Percentiles rank a stretch among this genome's conserved stretches.
These are phyloP conservation scores for Xylaria sp. DNA, from an alignment of 2,329 filamentous ascomycete species.

Conservation along the genomic window DNA sequence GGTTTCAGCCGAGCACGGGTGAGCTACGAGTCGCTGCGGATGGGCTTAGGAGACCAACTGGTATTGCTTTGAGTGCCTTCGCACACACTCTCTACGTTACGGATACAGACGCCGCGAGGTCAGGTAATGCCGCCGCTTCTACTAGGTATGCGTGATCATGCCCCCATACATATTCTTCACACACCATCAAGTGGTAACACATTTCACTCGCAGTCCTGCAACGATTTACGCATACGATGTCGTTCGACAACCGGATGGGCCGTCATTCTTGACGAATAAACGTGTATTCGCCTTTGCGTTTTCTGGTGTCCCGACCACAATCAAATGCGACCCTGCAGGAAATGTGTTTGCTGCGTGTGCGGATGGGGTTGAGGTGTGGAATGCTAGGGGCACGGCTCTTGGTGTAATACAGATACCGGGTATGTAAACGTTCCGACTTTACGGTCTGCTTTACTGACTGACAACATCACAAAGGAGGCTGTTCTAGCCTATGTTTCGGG, in stretches of 20 bases:
- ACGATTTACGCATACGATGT: constrained; percentile 48
- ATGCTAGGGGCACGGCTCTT: constrained; percentile 38
- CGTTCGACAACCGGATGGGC: constrained; percentile 27
- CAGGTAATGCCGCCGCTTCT: constrained; percentile 28
- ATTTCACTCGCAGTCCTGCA: constrained; percentile 24
- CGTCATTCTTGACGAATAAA: constrained; percentile 43
- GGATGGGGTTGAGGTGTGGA: constrained; percentile 48
- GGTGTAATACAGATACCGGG: constrained; percentile 38
- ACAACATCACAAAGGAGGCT: constrained; percentile 31
- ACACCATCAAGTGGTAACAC: background rate
- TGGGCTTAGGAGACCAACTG: constrained; percentile 40
- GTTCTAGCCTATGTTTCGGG: constrained; percentile 43
- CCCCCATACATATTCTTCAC: background rate
- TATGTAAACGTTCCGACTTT: constrained; percentile 17
- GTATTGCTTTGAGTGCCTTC: constrained; percentile 37
- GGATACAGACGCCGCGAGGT: constrained; percentile 33
- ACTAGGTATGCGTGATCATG: constrained; percentile 23
- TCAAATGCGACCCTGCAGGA: constrained; percentile 39
- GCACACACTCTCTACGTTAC: constrained; percentile 40
- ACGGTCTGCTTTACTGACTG: constrained; percentile 1
- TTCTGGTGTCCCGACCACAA: constrained; percentile 40
- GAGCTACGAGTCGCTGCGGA: constrained; percentile 45
- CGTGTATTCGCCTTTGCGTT: constrained; percentile 48
- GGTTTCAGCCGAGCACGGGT: constrained; percentile 37
- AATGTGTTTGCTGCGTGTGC: constrained; percentile 45